These are phyloP conservation scores for Aureobasidium leucospermi DNA, from an alignment of 2,329 filamentous ascomycete species.

Conservation along the genomic window DNA sequence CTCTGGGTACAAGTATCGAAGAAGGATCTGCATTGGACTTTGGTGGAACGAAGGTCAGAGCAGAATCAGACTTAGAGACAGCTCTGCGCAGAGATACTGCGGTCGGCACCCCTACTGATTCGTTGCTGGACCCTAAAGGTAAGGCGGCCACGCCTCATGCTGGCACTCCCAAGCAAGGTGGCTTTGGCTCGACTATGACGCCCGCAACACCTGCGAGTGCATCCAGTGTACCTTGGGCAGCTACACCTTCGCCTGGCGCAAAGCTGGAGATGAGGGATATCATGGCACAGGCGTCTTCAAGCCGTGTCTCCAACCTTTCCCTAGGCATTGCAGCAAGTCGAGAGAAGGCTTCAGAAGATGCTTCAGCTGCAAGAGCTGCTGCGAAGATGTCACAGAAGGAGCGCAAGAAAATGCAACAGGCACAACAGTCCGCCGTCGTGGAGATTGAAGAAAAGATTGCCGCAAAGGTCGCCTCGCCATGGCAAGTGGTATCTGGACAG, in stretches of 20 bases:
- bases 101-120: conserved; percentile 23
- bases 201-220: conserved; percentile 2
- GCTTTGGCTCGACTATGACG: not conserved
- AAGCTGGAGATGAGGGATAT: conserved; percentile 73
- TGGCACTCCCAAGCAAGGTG: conserved; percentile 2
- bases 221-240: conserved; percentile 44
- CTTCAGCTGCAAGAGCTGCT: conserved; percentile 22
- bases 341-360: not conserved
- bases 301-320: conserved; percentile 46
- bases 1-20: conserved; percentile 14
- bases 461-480: conserved; percentile 43
- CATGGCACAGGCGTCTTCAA: conserved; percentile 54
- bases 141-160: conserved; percentile 26
- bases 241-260: conserved; percentile 46
- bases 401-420: conserved; percentile 73
- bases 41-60: not conserved
- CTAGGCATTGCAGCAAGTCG: conserved; percentile 34
- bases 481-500: conserved; percentile 54
- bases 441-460: conserved; percentile 8
- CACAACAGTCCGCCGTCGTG: conserved; percentile 39
- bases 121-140: conserved; percentile 35
- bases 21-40: not conserved
- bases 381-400: conserved; percentile 84
- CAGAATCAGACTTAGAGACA: not conserved
- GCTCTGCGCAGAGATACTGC: not conserved